These are phyloP conservation scores for Cudoniella acicularis DNA, from an alignment of 495 filamentous ascomycete genomes.

Conservation along the genomic window DNA sequence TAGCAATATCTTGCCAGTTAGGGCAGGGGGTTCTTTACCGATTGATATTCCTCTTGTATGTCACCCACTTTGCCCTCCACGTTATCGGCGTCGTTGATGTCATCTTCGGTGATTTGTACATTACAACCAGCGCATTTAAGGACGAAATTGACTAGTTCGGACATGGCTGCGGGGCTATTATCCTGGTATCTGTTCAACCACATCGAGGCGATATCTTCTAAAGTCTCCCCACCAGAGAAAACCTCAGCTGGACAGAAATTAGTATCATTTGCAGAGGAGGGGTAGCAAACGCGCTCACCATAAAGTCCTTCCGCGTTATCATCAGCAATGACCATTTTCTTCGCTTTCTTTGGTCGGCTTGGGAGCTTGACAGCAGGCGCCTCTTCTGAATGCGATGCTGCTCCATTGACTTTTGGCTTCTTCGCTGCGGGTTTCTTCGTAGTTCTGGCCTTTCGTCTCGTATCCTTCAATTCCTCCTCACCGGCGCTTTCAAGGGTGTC, in stretches of 20 bases:
- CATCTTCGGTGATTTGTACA: conserved; percentile 64
- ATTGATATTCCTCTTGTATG: conserved; percentile 75
- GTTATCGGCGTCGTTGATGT: conserved; percentile 84
- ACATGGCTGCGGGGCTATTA: conserved; percentile 63
- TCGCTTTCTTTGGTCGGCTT: conserved; percentile 58
- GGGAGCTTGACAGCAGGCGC: conserved; percentile 49
- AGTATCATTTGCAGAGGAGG: not conserved
- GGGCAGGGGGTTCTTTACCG: conserved; percentile 40
- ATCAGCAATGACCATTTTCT: conserved; percentile 42
- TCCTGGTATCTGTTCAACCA: conserved; percentile 75
- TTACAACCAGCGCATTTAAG: conserved; percentile 79
- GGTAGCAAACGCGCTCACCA: conserved; percentile 49
- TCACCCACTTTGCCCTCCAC: conserved; percentile 64
- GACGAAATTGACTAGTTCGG: conserved; percentile 85
- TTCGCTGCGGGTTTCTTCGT: conserved; percentile 62
- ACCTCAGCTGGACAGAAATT: conserved; percentile 63
- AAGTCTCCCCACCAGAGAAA: conserved; percentile 64
- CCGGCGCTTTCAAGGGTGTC: conserved; percentile 27
- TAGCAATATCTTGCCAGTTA: not conserved
- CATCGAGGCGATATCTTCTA: conserved; percentile 72
- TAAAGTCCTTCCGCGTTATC: conserved; percentile 67
- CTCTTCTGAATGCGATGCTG: conserved; percentile 29
- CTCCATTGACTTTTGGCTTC: conserved; percentile 70
- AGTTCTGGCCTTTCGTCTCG: conserved; percentile 35
- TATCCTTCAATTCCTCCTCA: conserved; percentile 45